Evolutionary conservation across 257 asterid species (phyloP).

Genomic region (Solanum bukasovii): DNA sequence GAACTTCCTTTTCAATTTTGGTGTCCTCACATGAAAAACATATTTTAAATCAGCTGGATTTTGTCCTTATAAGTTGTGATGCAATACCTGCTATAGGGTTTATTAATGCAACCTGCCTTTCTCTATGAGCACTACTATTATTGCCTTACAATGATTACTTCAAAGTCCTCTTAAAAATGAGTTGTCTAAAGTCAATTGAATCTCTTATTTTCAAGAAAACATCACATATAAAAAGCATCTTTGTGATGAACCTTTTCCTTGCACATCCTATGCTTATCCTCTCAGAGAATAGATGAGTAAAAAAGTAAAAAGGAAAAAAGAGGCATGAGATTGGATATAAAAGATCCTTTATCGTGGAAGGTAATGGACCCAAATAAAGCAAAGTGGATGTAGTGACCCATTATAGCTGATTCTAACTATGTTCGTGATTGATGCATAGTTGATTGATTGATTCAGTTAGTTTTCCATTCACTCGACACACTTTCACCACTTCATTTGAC

Average conservation of each 20-base stretch:
- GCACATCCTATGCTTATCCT: not conserved
- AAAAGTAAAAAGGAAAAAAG: not conserved
- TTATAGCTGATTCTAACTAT: not conserved
- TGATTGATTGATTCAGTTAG: not conserved
- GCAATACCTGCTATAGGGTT: not conserved
- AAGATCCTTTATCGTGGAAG: not conserved
- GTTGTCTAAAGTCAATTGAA: not conserved
- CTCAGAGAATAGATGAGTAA: not conserved
- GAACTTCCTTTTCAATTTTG: not conserved
- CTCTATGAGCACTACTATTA: not conserved
- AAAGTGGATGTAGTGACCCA: not conserved
- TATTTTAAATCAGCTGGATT: not conserved
- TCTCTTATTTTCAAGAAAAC: not conserved
- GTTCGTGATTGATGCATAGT: not conserved
- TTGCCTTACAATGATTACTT: not conserved
- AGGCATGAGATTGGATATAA: not conserved
- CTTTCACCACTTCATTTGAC: not conserved
- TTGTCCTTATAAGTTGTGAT: not conserved
- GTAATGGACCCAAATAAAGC: not conserved
- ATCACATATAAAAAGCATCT: not conserved
- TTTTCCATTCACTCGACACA: not conserved
- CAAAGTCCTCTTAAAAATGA: not conserved
- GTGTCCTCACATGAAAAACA: not conserved
- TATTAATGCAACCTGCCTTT: not conserved
- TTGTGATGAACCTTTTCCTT: not conserved